Evolutionary conservation across 2,329 filamentous ascomycete genomes (phyloP), one percentile per base, ranked within the genome.

Genomic region (Corynespora cassiicola): DNA sequence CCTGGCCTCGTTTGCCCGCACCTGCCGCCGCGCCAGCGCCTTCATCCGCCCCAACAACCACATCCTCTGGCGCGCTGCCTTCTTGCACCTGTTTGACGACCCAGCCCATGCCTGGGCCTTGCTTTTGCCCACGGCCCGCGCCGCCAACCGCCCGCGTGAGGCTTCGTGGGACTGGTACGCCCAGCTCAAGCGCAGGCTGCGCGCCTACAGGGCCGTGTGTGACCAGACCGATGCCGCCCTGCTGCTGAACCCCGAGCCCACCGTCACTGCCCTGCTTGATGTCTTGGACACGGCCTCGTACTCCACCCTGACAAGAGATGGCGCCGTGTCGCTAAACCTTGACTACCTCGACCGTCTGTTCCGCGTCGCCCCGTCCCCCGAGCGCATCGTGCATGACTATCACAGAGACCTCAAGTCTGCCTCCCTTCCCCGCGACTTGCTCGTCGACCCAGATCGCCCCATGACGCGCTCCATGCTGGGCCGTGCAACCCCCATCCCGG

Each of bases 21-120:
- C 50, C 10, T 58, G 52, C 26, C 43, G 32, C 1, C 35, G 30
- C 12, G 52, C 53, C 9, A 35, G 30, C 22, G 35, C 31, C 26
- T 56, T 50, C 39, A 39, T 55, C n/a, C 42, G 35, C 6, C 48
- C 52, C 11, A 34, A 36, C 36, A 56, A 59, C 39, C 36, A 54
- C 22, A 17, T 50, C 7, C 44, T 59, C 12, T 59, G 56, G 56
- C 40, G 45, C 11, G 21, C 33, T 5, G 36, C 43, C 3, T 59
- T 57, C 28, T 32, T 56, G 5, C 49, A 57, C 1, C 11, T 45
- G 9, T 57, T 54, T 26, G 56, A 59, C 27, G 36, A 59, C 32
- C 56, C 56, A n/a, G 51, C 42, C 20, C 21, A 45, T 27, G 47
- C 38, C 16, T 59, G 54, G 52, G 21, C 25, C 2, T 11, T 8